Conservation (phyloP, 257 asterid genomes). For the Salvia rosmarinus region DNA sequence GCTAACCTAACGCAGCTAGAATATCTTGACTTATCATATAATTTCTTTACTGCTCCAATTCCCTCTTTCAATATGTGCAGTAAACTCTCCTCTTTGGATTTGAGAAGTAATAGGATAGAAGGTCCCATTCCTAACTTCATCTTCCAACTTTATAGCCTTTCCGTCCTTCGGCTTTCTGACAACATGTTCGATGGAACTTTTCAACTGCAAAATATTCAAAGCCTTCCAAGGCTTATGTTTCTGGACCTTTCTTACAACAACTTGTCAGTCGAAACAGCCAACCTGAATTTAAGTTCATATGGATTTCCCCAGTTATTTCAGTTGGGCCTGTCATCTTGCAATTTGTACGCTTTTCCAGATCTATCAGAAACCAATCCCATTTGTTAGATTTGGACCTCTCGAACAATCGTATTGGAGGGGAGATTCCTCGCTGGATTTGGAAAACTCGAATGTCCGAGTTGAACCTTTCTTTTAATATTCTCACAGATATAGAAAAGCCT, state of each 20-base stretch:
- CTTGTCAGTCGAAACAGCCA: slow-evolving; percentile 29
- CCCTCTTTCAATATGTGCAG: slow-evolving; percentile 40
- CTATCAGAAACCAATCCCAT: too few species aligned
- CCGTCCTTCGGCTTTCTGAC: slow-evolving; percentile 29
- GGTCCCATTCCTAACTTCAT: slow-evolving; percentile 30
- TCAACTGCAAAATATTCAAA: slow-evolving; percentile 15
- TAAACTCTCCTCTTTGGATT: slow-evolving; percentile 41
- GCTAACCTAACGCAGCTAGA: slow-evolving; percentile 29
- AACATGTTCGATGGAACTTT: slow-evolving; percentile 34
- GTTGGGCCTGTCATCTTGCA: slow-evolving; percentile 46
- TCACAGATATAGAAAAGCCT: slow-evolving; percentile 32
- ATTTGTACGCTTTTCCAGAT: slow-evolving; percentile 39
- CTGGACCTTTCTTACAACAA: too few species aligned
- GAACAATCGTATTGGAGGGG: too few species aligned
- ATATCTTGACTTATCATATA: slow-evolving; percentile 26
- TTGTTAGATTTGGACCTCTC: too few species aligned
- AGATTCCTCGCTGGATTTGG: too few species aligned
- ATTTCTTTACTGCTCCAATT: slow-evolving; percentile 34
- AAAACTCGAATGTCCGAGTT: too few species aligned
- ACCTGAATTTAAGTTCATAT: neutral
- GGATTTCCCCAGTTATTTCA: slow-evolving; percentile 9
- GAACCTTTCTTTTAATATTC: slow-evolving; percentile 38
- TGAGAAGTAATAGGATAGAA: slow-evolving; percentile 34
- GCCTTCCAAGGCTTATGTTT: slow-evolving; percentile 22
- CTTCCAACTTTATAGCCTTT: slow-evolving; percentile 19